A percentile compares a stretch with the other conserved stretches of the same genome.
Evolutionary conservation across 192 early-diverging fungal species (phyloP).

Genomic region (Rhizophlyctis rosea): DNA sequence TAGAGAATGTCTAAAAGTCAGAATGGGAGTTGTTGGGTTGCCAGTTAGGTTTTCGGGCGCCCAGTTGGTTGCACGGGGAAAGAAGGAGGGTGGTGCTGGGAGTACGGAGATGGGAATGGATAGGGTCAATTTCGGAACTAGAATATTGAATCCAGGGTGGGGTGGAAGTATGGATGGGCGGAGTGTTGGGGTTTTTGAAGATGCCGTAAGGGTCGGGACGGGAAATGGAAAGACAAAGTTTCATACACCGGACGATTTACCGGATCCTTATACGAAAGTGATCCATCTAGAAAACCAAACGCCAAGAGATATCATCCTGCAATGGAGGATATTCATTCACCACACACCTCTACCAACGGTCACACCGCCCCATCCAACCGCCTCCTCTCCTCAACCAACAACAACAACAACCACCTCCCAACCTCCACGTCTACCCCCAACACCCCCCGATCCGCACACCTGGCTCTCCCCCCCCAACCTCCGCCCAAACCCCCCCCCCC

Average conservation of each 20-base stretch:
- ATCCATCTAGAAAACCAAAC: constrained; percentile 49
- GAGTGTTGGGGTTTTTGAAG: constrained; percentile 3
- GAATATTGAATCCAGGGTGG: constrained; percentile 34
- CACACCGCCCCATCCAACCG: constrained; percentile 2
- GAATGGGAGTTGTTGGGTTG: constrained; percentile 43
- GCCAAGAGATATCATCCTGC: constrained; percentile 39
- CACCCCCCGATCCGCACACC: constrained; percentile 22
- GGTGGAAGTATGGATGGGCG: constrained; percentile 16
- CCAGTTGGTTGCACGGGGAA: constrained; percentile 35
- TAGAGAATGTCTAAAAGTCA: constrained; percentile 29
- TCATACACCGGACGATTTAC: background rate
- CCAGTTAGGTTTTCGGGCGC: constrained; percentile 49
- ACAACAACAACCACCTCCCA: constrained; percentile 25
- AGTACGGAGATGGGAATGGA: too few relatives aligned
- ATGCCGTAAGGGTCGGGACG: background rate
- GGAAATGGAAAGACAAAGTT: background rate
- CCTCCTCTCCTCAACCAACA: background rate
- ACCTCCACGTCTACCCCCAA: constrained; percentile 30
- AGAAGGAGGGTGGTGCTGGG: constrained; percentile 7
- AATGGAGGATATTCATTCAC: constrained; percentile 43
- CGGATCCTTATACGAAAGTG: constrained; percentile 28
- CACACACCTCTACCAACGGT: constrained; percentile 11
- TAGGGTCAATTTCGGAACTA: constrained; percentile 48
- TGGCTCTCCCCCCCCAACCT: constrained; percentile 26
- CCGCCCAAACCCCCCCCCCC: constrained; percentile 38